phyloP scores from a whole-genome alignment of 495 filamentous ascomycete genomes.

The Extremus antarcticus region DNA sequence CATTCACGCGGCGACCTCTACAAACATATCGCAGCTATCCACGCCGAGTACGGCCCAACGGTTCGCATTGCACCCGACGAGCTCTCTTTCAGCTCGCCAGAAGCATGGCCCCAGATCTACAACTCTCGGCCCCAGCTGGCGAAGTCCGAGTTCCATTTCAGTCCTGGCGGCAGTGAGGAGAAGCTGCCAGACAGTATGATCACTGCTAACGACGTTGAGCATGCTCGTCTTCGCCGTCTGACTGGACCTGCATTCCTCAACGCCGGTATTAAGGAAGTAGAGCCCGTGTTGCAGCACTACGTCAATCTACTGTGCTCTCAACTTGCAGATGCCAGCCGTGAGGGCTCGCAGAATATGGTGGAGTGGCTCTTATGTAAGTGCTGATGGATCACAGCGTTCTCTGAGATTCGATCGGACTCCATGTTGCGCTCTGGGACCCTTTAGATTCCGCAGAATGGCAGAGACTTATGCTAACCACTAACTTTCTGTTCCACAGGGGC shows the following conservation, averaged over 20 bases:
- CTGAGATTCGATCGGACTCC: too few species aligned
- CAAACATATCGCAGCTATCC: constrained; percentile 32
- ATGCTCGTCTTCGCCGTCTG: background rate
- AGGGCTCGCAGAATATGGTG: background rate
- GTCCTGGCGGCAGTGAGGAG: background rate
- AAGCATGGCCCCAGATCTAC: constrained; percentile 48
- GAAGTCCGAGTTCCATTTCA: background rate
- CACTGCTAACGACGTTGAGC: background rate
- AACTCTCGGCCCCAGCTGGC: background rate
- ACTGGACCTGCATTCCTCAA: background rate
- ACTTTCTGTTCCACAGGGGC: too few species aligned
- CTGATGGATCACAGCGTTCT: too few species aligned
- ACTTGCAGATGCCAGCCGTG: background rate
- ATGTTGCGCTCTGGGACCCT: too few species aligned
- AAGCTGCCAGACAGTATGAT: background rate
- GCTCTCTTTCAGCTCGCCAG: constrained; percentile 37
- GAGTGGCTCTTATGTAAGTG: background rate
- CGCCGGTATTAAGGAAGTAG: background rate
- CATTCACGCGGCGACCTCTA: constrained; percentile 30
- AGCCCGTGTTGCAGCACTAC: background rate
- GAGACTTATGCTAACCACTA: too few species aligned
- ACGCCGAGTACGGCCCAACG: constrained; percentile 40
- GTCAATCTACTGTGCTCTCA: background rate
- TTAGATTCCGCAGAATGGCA: too few species aligned
- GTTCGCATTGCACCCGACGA: constrained; percentile 45